Percentiles rank a stretch among this genome's conserved stretches.
These are phyloP conservation scores for Botrytis fragariae DNA, from an alignment of 2,329 filamentous ascomycete species.

Conservation along the genomic window DNA sequence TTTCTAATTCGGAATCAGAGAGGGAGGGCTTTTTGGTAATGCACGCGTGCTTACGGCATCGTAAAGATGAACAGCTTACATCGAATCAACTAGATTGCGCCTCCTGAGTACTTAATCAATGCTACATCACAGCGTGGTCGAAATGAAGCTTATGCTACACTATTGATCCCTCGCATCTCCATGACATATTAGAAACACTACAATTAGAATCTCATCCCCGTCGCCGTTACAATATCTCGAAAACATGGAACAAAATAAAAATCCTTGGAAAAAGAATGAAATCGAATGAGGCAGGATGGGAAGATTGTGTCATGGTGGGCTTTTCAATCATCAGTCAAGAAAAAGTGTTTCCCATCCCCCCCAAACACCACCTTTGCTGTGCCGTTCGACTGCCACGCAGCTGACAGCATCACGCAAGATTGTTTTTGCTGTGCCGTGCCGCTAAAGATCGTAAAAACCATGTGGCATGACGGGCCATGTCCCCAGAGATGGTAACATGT, in stretches of 20 bases:
- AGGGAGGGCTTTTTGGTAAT: neutral
- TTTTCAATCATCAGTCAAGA: slow-evolving; percentile 3
- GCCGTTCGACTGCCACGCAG: slow-evolving; percentile 20
- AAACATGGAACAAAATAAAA: neutral
- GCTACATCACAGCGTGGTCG: slow-evolving; percentile 12
- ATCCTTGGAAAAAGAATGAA: neutral
- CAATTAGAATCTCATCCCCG: neutral
- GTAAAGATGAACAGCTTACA: neutral
- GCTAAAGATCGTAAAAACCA: slow-evolving; percentile 20
- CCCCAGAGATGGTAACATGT: neutral
- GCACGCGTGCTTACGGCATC: slow-evolving; percentile 16
- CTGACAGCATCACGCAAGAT: slow-evolving; percentile 22
- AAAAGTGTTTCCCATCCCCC: neutral
- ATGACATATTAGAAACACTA: neutral
- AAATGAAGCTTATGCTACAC: slow-evolving; percentile 20
- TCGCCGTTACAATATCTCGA: neutral
- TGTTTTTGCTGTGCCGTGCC: slow-evolving; percentile 21
- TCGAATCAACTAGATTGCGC: slow-evolving; percentile 18
- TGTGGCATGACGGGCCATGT: slow-evolving; percentile 18
- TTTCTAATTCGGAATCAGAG: slow-evolving; percentile 10
- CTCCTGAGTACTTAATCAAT: slow-evolving; percentile 8
- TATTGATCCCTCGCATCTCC: slow-evolving; percentile 1
- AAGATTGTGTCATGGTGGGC: slow-evolving; percentile 14
- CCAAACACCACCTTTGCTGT: slow-evolving; percentile 1
- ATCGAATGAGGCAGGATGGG: slow-evolving; percentile 8